phyloP scores from a whole-genome alignment of 768 basidiomycete species.

The Kwoniella shandongensis region DNA sequence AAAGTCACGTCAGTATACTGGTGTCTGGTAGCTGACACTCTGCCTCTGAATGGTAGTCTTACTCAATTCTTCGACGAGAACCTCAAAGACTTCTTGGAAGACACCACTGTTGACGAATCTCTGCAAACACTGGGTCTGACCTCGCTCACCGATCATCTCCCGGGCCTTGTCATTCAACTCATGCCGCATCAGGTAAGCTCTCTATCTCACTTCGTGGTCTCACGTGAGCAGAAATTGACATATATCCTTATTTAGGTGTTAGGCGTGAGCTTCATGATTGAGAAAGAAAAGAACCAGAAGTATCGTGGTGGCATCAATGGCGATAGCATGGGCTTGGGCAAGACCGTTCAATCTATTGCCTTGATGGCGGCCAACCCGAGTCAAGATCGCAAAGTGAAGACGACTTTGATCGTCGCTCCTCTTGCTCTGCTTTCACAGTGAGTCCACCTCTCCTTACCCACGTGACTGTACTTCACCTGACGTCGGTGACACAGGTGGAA shows the following conservation, averaged over 20 bases:
- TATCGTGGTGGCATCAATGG: conserved; percentile 42
- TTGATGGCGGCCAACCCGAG: conserved; percentile 62
- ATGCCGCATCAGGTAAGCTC: conserved; percentile 61
- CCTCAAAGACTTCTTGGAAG: conserved; percentile 51
- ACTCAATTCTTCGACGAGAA: conserved; percentile 41
- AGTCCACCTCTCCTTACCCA: conserved; percentile 12
- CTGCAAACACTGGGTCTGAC: conserved; percentile 60
- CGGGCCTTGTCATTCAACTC: conserved; percentile 63
- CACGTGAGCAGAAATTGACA: not conserved
- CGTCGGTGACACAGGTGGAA: too few species aligned
- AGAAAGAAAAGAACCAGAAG: conserved; percentile 50
- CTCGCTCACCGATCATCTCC: conserved; percentile 58
- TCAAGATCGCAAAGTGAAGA: conserved; percentile 60
- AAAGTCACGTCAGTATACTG: too few species aligned
- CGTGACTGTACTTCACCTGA: not conserved
- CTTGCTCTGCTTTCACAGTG: conserved; percentile 66
- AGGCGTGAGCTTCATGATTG: conserved; percentile 77
- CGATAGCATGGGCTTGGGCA: conserved; percentile 31
- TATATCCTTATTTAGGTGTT: conserved; percentile 57
- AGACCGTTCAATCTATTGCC: conserved; percentile 62
- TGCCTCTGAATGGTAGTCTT: conserved; percentile 18
- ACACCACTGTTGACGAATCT: conserved; percentile 63
- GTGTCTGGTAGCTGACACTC: not conserved
- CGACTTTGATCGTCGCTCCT: conserved; percentile 68
- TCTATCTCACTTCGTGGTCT: not conserved